A percentile compares a stretch with the other conserved stretches of the same genome.
Evolutionary conservation across 192 early-diverging fungal species (phyloP).

Genomic region (Funneliformis geosporum): DNA sequence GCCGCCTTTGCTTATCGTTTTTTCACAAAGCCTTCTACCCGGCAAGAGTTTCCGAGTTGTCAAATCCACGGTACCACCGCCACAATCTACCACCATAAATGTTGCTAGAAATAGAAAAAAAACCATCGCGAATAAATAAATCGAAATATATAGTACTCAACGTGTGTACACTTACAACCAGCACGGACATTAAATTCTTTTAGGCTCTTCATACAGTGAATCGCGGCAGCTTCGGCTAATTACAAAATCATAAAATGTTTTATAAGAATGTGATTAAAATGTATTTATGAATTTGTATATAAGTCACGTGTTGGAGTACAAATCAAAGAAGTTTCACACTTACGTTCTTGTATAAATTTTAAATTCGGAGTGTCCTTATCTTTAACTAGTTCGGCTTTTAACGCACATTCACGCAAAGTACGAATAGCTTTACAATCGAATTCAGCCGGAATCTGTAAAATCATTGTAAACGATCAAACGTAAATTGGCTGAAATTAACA

Average conservation of each 20-base stretch:
- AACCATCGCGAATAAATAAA: no score
- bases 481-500: no score
- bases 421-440: neutral
- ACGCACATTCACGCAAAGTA: neutral
- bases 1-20: constrained; percentile 48
- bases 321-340: neutral
- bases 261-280: no score
- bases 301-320: neutral
- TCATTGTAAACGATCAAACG: no score
- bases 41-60: neutral
- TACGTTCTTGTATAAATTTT: constrained; percentile 20
- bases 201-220: neutral
- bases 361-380: neutral
- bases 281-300: no score
- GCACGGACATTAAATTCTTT: neutral
- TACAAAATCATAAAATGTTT: neutral
- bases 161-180: neutral
- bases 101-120: neutral
- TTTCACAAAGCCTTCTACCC: constrained; percentile 40
- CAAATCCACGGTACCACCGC: constrained; percentile 47
- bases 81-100: constrained; percentile 45
- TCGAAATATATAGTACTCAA: no score
- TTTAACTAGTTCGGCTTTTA: neutral
- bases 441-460: neutral
- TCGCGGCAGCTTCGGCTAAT: constrained; percentile 17